Evolutionary conservation across 75 land plant genomes (phyloP), one percentile per base, ranked within the genome.

Genomic region (Cryptomeria japonica): DNA sequence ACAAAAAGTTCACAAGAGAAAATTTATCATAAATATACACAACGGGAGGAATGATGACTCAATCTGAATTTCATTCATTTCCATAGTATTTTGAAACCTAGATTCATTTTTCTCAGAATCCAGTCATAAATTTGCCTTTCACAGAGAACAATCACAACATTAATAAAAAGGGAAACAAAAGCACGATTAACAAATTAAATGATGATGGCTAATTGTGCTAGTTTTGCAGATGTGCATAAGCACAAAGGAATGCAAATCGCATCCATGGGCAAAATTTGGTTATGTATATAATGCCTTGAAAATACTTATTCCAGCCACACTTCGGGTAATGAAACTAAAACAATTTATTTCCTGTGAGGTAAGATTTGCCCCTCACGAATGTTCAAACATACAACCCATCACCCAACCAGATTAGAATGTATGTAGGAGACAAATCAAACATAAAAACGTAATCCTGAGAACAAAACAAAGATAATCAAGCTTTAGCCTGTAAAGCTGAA

Each of bases 401-500:
- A 44, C 31, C 28, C 47, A 82, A 82, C 5, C 25, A 82, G 42
- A 82, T 2, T 82, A 34, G 7, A 36, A 82, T 25, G 22, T 28
- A 41, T 25, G 34, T 64, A 25, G 70, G n/a, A 75, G 2, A 75
- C 77, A 32, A 11, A 72, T 75, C 77, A 75, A 75, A 75, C 1
- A 12, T 34, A 75, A 75, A 75, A 34, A 34, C 34, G 38, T 34
- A 13, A 34, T 3, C 37, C 37, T 75, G 38, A 75, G 14, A 75
- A 75, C 77, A 75, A 8, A 34, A 34, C 15, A 12, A 75, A 12
- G 77, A 32, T 34, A 75, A 72, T 75, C 86, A 83, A 46, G 58
- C 75, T 73, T 91, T 86, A 94, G 73, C 92, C 97, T 42, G 92
- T 90, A 97, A 90, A 25, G 98, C 99, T 38, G 98, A 91, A 84